Evolutionary conservation across 2,329 filamentous ascomycete species (phyloP).

Genomic region (Venturia nashicola): DNA sequence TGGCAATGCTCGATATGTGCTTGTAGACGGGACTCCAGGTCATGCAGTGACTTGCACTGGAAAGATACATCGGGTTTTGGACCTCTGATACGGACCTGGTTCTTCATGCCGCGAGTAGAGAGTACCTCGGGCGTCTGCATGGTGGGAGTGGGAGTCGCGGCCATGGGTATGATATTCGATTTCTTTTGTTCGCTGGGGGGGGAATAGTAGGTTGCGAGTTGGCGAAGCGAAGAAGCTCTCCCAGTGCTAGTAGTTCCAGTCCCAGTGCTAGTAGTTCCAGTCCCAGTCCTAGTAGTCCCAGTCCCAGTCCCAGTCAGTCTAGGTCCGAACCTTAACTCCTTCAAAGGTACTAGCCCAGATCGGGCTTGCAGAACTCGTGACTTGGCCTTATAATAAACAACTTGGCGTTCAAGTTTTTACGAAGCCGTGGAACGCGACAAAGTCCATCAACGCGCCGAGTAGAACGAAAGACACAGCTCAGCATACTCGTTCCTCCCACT

Average conservation of each 20-base stretch:
- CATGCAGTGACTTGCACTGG: slow-evolving; percentile 7
- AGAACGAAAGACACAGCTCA: too few relatives aligned
- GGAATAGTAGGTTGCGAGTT: background rate
- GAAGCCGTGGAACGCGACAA: too few relatives aligned
- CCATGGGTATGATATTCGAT: background rate
- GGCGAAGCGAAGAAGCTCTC: background rate
- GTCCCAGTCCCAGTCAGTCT: too few relatives aligned
- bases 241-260: too few relatives aligned
- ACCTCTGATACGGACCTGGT: slow-evolving; percentile 9
- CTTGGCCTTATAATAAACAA: too few relatives aligned
- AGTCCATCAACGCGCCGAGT: background rate
- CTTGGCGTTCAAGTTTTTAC: too few relatives aligned
- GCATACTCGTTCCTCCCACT: too few relatives aligned
- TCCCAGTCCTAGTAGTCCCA: too few relatives aligned
- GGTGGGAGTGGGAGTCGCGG: background rate
- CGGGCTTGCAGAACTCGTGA: too few relatives aligned
- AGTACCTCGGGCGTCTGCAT: slow-evolving; percentile 1
- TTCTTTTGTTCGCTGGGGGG: background rate
- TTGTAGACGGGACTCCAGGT: slow-evolving; percentile 4
- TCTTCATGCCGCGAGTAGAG: slow-evolving; percentile 8
- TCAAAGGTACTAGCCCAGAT: too few relatives aligned
- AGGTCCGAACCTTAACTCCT: too few relatives aligned
- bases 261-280: too few relatives aligned
- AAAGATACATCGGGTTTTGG: slow-evolving; percentile 8
- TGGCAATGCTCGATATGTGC: slow-evolving; percentile 1